These are phyloP conservation scores for Termitomyces titanicus DNA, from an alignment of 768 basidiomycete genomes.

Conservation along the genomic window DNA sequence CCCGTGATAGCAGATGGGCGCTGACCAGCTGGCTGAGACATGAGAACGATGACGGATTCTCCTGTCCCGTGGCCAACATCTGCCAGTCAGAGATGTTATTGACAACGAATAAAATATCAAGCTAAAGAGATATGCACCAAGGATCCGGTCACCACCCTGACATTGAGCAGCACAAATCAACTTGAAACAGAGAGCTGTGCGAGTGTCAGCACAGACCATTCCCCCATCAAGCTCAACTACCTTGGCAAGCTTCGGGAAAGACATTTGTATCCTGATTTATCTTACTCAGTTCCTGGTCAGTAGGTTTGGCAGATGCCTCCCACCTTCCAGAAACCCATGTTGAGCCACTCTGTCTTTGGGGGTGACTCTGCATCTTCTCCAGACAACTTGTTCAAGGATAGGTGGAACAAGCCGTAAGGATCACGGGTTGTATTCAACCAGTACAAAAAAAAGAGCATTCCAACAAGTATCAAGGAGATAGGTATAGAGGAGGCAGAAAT, in stretches of 20 bases:
- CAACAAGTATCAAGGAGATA: conserved; percentile 1
- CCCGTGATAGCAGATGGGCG: conserved; percentile 48
- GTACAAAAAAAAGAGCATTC: neutral
- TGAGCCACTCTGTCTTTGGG: conserved; percentile 65
- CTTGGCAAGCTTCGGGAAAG: conserved; percentile 62
- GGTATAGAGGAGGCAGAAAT: neutral
- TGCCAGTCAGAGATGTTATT: conserved; percentile 19
- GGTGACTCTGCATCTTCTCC: conserved; percentile 23
- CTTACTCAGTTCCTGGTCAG: neutral
- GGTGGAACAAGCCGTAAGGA: conserved; percentile 59
- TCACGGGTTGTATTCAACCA: conserved; percentile 26
- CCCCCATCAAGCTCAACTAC: conserved; percentile 23
- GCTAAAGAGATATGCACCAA: conserved; percentile 37
- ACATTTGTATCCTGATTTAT: conserved; percentile 35
- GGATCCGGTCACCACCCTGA: conserved; percentile 39
- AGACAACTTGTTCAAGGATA: conserved; percentile 43
- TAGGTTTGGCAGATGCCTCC: conserved; percentile 6
- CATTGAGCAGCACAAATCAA: conserved; percentile 40
- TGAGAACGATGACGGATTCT: conserved; percentile 57
- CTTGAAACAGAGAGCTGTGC: conserved; percentile 44
- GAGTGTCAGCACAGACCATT: neutral
- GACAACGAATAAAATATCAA: no score
- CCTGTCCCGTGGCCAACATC: conserved; percentile 71
- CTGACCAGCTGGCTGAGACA: conserved; percentile 41
- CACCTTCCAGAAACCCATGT: conserved; percentile 71